These are phyloP conservation scores for Cutaneotrichosporon sp. DNA, from an alignment of 1,284 basidiomycete species.

Conservation along the genomic window DNA sequence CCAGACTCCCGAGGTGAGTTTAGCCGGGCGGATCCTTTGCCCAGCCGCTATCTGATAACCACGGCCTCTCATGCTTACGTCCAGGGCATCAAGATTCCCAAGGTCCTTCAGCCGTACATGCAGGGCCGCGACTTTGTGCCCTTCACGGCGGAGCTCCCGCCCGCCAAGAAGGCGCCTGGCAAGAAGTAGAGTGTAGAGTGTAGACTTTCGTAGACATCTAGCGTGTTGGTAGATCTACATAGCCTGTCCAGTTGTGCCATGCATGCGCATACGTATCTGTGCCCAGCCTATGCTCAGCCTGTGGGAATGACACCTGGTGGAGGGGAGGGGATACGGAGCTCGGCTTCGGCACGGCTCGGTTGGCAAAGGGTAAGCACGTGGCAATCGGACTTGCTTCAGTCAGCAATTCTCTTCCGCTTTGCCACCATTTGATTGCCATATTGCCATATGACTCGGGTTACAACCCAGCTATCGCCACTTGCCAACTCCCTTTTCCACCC, in stretches of 20 bases:
- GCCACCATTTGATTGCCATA: background rate
- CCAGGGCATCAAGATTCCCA: conserved; percentile 83
- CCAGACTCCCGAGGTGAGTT: conserved; percentile 83
- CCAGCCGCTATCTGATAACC: background rate
- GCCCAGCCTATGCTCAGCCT: background rate
- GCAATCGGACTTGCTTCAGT: background rate
- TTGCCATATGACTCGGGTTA: background rate
- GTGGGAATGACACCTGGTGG: background rate
- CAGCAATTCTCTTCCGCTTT: background rate
- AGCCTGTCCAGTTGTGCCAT: background rate
- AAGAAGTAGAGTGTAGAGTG: conserved; percentile 32
- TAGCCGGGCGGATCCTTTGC: conserved; percentile 77
- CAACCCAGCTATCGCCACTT: conserved; percentile 4
- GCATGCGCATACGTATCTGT: background rate
- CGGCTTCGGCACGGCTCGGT: conserved; percentile 1
- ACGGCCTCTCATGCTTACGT: background rate
- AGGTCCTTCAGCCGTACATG: conserved; percentile 90
- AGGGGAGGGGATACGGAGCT: background rate
- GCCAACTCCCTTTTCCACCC: background rate
- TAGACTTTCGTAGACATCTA: conserved; percentile 2
- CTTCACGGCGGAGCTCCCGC: conserved; percentile 56
- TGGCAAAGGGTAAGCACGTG: background rate
- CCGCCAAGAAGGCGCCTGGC: conserved; percentile 38
- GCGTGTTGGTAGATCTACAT: conserved; percentile 1
- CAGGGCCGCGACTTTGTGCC: conserved; percentile 91